Percentiles rank a stretch among this genome's conserved stretches.
These are phyloP conservation scores for Suzukiozyma palmioleophila DNA, from an alignment of 1,139 yeast species.

Conservation along the genomic window DNA sequence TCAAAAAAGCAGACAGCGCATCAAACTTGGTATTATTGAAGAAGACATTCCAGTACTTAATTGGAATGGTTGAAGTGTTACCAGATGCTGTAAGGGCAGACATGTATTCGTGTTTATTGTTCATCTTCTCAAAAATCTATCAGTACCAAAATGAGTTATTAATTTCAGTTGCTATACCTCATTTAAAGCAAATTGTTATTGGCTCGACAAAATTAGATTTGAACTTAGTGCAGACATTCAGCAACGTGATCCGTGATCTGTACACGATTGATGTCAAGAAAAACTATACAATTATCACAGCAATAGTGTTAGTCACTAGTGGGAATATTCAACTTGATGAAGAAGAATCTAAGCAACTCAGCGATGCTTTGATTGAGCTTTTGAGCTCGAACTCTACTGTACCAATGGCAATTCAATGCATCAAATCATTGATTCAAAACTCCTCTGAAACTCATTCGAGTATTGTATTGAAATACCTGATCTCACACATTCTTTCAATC, in stretches of 20 bases:
- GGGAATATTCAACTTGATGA: conserved; percentile 40
- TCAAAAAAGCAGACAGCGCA: conserved; percentile 30
- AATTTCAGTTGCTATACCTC: conserved; percentile 52
- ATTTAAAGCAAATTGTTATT: conserved; percentile 46
- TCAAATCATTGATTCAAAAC: conserved; percentile 50
- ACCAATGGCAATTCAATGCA: conserved; percentile 52
- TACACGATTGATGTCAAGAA: conserved; percentile 20
- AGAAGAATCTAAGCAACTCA: conserved; percentile 25
- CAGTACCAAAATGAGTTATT: conserved; percentile 44
- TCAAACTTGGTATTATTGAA: conserved; percentile 41
- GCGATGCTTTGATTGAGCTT: conserved; percentile 32
- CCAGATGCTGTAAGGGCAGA: conserved; percentile 69
- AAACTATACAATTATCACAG: conserved; percentile 49
- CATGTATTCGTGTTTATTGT: conserved; percentile 64
- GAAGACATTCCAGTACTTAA: conserved; percentile 51
- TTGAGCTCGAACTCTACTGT: conserved; percentile 27
- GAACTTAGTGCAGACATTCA: conserved; percentile 35
- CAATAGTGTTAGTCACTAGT: conserved; percentile 57
- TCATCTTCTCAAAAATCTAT: conserved; percentile 56
- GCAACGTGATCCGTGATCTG: conserved; percentile 26
- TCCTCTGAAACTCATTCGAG: conserved; percentile 21
- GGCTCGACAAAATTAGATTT: conserved; percentile 26
- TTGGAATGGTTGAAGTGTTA: conserved; percentile 57
- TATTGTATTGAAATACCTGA: conserved; percentile 28
- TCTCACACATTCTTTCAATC: conserved; percentile 23